Base-by-base conservation (phyloP, 805 yeast genomes). In the Starmerella khaoyaiensis region DNA sequence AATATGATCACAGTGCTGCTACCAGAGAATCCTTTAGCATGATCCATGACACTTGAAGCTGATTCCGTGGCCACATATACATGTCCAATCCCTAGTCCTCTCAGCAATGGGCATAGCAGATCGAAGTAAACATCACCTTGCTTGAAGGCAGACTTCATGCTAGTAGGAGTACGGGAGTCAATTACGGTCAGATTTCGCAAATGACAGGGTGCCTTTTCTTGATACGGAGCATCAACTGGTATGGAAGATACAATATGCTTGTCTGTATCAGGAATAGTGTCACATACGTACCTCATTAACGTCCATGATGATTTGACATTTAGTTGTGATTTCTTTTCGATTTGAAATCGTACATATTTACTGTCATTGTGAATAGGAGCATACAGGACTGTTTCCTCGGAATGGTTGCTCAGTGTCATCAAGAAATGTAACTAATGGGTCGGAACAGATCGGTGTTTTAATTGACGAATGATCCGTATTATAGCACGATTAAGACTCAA, bases 1-100 rank as follows among this genome's bases (percentile, higher is more conserved):
- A 86, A 56, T 24, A 84, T 59, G 2, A 80, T 53, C 8, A 79
- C 59, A 1, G 79, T 68, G 18, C 63, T 51, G 10, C 54, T 44
- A 3, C 49, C 37, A 4, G 55, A 39, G 30, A 60, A 51, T 21
- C 52, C 41, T 20, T 31, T 31, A 2, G 63, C 63, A 34, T 54
- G 53, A n/a, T 52, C 53, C 1, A 47, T 25, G 26, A 60, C 49
- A 28, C 59, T 53, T n/a, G 45, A 33, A 1, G 54, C 39, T 10
- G 53, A 38, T 4, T 47, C 42, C 1, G 65, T 61, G n/a, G 58
- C 48, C 14, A 59, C 57, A 40, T 59, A 59, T 19, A 46, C 56
- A 35, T 61, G 62, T 3, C 41, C 36, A 16, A 61, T 39, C 17
- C 54, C 56, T 16, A 60, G 49, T 6, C 50, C 55, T 33, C 53